Conservation (phyloP, 441 rosid genomes). For the Croton laevigatus region DNA sequence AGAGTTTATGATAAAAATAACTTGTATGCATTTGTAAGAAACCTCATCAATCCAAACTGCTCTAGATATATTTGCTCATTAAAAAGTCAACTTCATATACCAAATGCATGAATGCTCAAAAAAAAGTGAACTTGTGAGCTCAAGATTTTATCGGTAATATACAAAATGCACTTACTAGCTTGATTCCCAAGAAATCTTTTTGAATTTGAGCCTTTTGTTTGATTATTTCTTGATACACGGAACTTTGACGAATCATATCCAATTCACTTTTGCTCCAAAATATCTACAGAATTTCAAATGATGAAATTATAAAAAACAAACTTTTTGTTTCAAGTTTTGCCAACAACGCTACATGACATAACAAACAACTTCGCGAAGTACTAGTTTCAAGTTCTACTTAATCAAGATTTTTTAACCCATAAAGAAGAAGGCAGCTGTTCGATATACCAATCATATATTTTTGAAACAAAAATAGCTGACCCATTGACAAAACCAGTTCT, state of each 20-base stretch:
- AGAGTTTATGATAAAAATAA: background rate
- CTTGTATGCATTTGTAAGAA: background rate
- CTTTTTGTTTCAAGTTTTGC: background rate
- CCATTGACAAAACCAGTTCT: background rate
- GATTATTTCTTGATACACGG: constrained; percentile 58
- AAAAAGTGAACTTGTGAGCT: background rate
- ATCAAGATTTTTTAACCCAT: background rate
- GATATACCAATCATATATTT: background rate
- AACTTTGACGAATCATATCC: constrained; percentile 60
- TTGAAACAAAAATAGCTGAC: background rate
- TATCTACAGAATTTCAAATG: constrained; percentile 46
- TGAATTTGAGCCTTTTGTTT: constrained; percentile 51
- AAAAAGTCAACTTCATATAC: background rate
- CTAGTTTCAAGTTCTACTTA: constrained; percentile 7
- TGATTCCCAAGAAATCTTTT: constrained; percentile 45
- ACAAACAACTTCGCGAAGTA: background rate
- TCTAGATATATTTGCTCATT: background rate
- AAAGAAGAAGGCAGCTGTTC: background rate
- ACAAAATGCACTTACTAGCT: constrained; percentile 38
- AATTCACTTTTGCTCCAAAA: constrained; percentile 72
- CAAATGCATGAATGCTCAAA: background rate
- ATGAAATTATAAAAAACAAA: constrained; percentile 6
- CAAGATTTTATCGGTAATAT: background rate
- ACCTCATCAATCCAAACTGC: background rate
- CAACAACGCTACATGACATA: background rate